Conservation (phyloP, 179 eudicot species). For the Beta macrorhiza region DNA sequence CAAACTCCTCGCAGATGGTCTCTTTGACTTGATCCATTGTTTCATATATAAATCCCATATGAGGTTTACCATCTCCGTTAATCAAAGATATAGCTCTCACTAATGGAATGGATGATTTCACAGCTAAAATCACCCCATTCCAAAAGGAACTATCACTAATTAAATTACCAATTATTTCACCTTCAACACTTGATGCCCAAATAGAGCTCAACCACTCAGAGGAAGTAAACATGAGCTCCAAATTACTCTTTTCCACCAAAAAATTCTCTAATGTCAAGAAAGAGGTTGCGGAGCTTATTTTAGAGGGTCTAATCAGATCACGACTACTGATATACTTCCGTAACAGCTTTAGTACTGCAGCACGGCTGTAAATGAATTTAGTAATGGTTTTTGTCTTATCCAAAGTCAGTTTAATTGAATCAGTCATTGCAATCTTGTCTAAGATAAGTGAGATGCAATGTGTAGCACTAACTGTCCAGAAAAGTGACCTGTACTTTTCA, state of each 20-base stretch:
- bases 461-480: constrained; percentile 62
- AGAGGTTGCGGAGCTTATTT: constrained; percentile 35
- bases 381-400: constrained; percentile 51
- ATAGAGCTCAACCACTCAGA: constrained; percentile 41
- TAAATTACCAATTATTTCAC: constrained; percentile 35
- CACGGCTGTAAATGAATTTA: constrained; percentile 46
- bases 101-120: constrained; percentile 55
- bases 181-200: constrained; percentile 39
- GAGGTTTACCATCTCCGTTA: constrained; percentile 26
- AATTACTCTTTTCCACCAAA: constrained; percentile 30
- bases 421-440: constrained; percentile 35
- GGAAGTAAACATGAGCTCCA: constrained; percentile 45
- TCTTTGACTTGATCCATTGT: constrained; percentile 69
- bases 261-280: constrained; percentile 57
- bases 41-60: constrained; percentile 56
- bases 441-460: constrained; percentile 60
- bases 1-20: constrained; percentile 46
- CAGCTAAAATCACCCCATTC: constrained; percentile 36
- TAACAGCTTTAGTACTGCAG: constrained; percentile 33
- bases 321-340: constrained; percentile 32
- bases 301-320: constrained; percentile 47
- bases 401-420: constrained; percentile 32
- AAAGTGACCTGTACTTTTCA: constrained; percentile 38
- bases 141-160: constrained; percentile 46
- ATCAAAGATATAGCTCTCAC: constrained; percentile 46